phyloP scores from a whole-genome alignment of 345 rosid genomes.

The Crucihimalaya himalaica region DNA sequence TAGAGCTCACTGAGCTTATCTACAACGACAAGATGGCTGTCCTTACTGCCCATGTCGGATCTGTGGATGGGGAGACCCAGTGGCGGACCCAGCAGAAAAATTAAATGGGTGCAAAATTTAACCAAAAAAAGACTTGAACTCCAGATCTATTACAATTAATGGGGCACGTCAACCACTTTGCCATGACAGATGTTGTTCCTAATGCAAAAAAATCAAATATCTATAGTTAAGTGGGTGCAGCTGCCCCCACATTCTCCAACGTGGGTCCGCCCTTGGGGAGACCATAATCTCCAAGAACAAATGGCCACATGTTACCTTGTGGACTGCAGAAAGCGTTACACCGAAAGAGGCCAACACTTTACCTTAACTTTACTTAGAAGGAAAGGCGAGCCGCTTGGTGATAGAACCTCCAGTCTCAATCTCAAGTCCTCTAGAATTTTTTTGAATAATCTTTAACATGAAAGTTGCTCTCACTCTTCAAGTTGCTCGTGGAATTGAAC shows the following conservation, averaged over 20 bases:
- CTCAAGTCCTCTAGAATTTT: slow-evolving; percentile 72
- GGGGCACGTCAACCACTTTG: no score
- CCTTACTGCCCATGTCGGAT: slow-evolving; percentile 61
- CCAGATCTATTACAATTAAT: no score
- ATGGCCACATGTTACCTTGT: slow-evolving; percentile 91
- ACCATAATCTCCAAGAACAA: slow-evolving; percentile 59
- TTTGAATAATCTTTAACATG: slow-evolving; percentile 32
- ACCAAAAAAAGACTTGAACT: no score
- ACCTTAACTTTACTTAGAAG: slow-evolving; percentile 60
- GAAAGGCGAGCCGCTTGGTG: slow-evolving; percentile 67
- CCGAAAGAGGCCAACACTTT: slow-evolving; percentile 77
- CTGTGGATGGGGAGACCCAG: slow-evolving; percentile 65
- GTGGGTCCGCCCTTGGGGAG: no score
- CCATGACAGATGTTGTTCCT: no score
- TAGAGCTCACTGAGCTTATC: slow-evolving; percentile 66
- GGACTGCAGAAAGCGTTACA: slow-evolving; percentile 74
- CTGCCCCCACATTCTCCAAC: no score
- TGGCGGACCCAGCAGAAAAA: no score
- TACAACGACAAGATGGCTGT: slow-evolving; percentile 81
- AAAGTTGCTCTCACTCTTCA: slow-evolving; percentile 5
- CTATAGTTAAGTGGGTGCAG: no score
- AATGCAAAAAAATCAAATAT: no score
- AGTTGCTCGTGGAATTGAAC: slow-evolving; percentile 18
- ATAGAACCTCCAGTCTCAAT: slow-evolving; percentile 67
- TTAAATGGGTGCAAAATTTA: no score